These are phyloP conservation scores for Sporothrix humicola DNA, from an alignment of 2,329 filamentous ascomycete genomes.

Conservation along the genomic window DNA sequence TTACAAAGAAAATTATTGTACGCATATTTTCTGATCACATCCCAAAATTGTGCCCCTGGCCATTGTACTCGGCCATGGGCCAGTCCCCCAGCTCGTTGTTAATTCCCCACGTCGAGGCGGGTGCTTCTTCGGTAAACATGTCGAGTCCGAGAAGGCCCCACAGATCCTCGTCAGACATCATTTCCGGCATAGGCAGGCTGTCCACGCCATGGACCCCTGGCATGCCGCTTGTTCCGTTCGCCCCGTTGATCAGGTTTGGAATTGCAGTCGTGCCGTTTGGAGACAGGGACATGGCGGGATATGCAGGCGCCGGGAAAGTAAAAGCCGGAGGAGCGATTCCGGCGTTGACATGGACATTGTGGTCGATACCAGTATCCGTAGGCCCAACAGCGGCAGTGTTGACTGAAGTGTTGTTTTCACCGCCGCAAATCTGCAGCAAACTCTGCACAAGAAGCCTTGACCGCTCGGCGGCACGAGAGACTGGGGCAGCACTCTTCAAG, in stretches of 20 bases:
- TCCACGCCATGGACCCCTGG: background rate
- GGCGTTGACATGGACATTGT: background rate
- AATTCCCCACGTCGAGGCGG: background rate
- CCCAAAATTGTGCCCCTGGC: background rate
- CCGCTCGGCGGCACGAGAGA: background rate
- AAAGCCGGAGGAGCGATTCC: background rate
- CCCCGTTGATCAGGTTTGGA: background rate
- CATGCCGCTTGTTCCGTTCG: background rate
- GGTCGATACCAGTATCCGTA: background rate
- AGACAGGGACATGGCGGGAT: conserved; percentile 1
- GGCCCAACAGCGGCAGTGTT: background rate
- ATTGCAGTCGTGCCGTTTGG: background rate
- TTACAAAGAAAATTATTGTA: background rate
- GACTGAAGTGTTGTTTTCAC: background rate
- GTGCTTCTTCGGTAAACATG: conserved; percentile 10
- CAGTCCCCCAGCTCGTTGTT: conserved; percentile 14
- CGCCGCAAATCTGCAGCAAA: background rate
- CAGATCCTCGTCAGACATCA: conserved; percentile 1
- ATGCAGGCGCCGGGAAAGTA: background rate
- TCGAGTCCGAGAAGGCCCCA: background rate
- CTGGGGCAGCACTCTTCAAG: background rate
- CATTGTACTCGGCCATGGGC: background rate
- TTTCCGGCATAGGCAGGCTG: background rate
- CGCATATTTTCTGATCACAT: background rate
- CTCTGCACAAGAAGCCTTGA: conserved; percentile 11